Evolutionary conservation across 805 yeast species (phyloP).

Genomic region (Cyberlindnera veronae): DNA sequence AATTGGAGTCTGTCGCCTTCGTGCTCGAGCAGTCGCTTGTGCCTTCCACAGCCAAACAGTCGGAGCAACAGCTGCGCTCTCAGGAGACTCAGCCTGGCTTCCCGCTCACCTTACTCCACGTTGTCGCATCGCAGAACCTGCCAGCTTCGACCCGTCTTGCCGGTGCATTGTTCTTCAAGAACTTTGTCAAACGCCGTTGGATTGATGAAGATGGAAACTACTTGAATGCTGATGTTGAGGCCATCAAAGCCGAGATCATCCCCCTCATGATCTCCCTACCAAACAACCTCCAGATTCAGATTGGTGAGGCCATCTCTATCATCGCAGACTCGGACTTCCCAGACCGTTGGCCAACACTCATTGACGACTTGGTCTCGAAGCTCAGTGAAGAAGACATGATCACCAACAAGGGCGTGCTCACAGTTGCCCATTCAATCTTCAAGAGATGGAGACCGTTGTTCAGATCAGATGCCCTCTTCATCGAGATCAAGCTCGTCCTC

Average conservation of each 20-base stretch:
- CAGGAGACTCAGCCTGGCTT: slow-evolving; percentile 72
- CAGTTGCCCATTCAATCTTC: slow-evolving; percentile 93
- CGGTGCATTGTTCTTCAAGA: slow-evolving; percentile 87
- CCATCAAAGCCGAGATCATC: slow-evolving; percentile 74
- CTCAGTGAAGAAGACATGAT: slow-evolving; percentile 63
- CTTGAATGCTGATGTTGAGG: slow-evolving; percentile 61
- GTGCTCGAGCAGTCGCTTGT: slow-evolving; percentile 60
- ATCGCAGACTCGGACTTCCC: slow-evolving; percentile 98
- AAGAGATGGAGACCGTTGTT: slow-evolving; percentile 95
- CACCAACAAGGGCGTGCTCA: slow-evolving; percentile 78
- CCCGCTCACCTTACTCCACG: slow-evolving; percentile 67
- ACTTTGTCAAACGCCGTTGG: slow-evolving; percentile 82
- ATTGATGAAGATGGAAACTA: slow-evolving; percentile 85
- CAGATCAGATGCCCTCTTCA: slow-evolving; percentile 83
- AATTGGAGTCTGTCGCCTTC: slow-evolving; percentile 49
- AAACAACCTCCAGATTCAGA: slow-evolving; percentile 77
- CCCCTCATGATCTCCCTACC: slow-evolving; percentile 85
- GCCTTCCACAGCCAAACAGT: slow-evolving; percentile 59
- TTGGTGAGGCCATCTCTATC: slow-evolving; percentile 88
- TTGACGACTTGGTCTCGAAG: slow-evolving; percentile 68
- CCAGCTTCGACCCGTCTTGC: slow-evolving; percentile 69
- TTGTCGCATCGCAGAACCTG: slow-evolving; percentile 62
- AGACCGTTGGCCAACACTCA: slow-evolving; percentile 74
- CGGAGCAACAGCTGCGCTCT: slow-evolving; percentile 61
- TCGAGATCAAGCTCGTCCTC: slow-evolving; percentile 83